Conservation (phyloP, 495 filamentous ascomycete genomes). For the Ramalina peruviana region DNA sequence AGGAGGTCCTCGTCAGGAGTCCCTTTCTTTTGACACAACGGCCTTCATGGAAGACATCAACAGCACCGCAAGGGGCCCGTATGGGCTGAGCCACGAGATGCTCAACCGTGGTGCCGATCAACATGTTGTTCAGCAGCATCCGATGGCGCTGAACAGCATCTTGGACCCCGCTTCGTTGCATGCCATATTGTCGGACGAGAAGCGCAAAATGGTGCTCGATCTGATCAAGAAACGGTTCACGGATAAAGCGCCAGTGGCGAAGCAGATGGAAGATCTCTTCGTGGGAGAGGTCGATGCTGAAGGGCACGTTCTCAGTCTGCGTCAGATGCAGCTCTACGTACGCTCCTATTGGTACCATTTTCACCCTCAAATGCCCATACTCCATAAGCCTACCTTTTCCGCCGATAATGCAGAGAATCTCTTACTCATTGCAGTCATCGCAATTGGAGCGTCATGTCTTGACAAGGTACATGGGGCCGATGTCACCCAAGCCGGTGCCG, state of each 20-base stretch:
- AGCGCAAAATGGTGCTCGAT: constrained; percentile 69
- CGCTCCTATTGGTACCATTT: constrained; percentile 90
- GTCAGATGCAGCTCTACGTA: constrained; percentile 93
- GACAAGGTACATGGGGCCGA: constrained; percentile 65
- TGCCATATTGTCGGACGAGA: constrained; percentile 73
- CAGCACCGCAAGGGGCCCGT: constrained; percentile 1
- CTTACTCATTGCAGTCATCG: constrained; percentile 83
- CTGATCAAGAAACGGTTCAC: constrained; percentile 72
- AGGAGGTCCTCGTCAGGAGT: constrained; percentile 9
- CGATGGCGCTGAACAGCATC: constrained; percentile 85
- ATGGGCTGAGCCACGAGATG: constrained; percentile 4
- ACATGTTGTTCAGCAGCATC: constrained; percentile 38
- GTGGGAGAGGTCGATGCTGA: constrained; percentile 63
- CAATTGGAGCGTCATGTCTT: constrained; percentile 80
- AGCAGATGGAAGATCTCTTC: constrained; percentile 63
- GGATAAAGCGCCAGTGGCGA: constrained; percentile 55
- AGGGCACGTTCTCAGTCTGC: constrained; percentile 67
- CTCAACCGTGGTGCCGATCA: constrained; percentile 8
- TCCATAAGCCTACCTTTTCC: constrained; percentile 87
- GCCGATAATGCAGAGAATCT: constrained; percentile 74
- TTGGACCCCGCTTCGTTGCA: constrained; percentile 72
- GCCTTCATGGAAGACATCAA: constrained; percentile 15
- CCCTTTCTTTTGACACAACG: constrained; percentile 14
- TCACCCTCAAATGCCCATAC: constrained; percentile 84
- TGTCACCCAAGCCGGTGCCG: constrained; percentile 55